These are phyloP conservation scores for Geopyxis carbonaria DNA, from an alignment of 495 filamentous ascomycete genomes.

Conservation along the genomic window DNA sequence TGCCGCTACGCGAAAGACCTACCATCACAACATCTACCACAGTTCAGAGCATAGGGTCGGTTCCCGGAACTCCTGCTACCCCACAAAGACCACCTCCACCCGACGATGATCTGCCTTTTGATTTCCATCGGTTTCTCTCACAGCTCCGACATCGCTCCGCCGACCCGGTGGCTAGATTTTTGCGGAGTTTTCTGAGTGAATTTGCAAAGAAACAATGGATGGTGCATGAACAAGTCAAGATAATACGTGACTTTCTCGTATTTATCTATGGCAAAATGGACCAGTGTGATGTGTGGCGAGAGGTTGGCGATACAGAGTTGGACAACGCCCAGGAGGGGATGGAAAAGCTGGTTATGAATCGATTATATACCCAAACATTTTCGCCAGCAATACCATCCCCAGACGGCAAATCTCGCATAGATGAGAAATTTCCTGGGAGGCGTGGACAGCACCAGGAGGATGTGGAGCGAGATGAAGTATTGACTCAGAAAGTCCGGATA, in stretches of 20 bases:
- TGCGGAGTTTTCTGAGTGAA: constrained; percentile 82
- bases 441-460: constrained; percentile 96
- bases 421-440: constrained; percentile 59
- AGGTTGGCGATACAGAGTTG: constrained; percentile 90
- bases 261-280: constrained; percentile 99
- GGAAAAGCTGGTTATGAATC: constrained; percentile 99
- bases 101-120: constrained; percentile 76
- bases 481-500: constrained; percentile 89
- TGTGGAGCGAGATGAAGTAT: constrained; percentile 84
- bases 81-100: constrained; percentile 55
- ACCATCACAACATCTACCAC: constrained; percentile 11
- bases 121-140: constrained; percentile 94
- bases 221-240: constrained; percentile 98
- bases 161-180: constrained; percentile 87
- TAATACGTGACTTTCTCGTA: constrained; percentile 89
- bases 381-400: constrained; percentile 63
- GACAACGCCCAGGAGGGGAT: constrained; percentile 97
- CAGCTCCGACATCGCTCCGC: constrained; percentile 89
- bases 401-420: constrained; percentile 40
- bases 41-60: constrained; percentile 14
- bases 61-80: constrained; percentile 38
- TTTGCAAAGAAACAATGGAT: constrained; percentile 99
- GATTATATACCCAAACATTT: constrained; percentile 90
- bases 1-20: too few relatives aligned
- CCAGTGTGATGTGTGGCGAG: constrained; percentile 92